Conservation (phyloP, 140 eudicot species). For the Bidens hawaiensis region DNA sequence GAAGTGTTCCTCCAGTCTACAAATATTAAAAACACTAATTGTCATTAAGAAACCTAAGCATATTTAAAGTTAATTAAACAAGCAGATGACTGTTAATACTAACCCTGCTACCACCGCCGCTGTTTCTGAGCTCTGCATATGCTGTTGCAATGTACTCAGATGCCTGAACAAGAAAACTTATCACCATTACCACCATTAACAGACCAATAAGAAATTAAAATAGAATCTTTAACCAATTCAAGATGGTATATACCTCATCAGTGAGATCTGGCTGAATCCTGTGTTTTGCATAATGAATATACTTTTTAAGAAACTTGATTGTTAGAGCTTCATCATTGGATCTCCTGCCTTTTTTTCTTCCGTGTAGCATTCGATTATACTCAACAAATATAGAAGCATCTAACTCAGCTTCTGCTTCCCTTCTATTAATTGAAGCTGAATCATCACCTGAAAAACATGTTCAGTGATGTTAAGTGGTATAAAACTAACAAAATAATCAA, state of each 20-base stretch:
- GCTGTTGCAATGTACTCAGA: conserved; percentile 93
- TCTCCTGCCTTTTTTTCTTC: conserved; percentile 48
- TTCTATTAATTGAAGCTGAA: conserved; percentile 49
- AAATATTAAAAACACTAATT: conserved; percentile 2
- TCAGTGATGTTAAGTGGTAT: conserved; percentile 1
- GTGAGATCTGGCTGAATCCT: conserved; percentile 94
- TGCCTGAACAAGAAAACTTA: conserved; percentile 50
- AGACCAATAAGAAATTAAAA: conserved; percentile 5
- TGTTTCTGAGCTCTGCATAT: conserved; percentile 94
- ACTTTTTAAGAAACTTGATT: conserved; percentile 89
- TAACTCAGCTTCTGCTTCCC: conserved; percentile 65
- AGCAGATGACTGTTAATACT: conserved; percentile 15
- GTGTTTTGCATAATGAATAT: conserved; percentile 89
- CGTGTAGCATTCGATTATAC: conserved; percentile 86
- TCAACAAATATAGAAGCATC: conserved; percentile 75
- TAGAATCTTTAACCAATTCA: not conserved
- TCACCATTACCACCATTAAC: not conserved
- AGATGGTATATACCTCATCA: conserved; percentile 62
- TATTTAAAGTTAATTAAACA: not conserved
- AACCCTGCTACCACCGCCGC: conserved; percentile 75
- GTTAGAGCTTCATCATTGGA: conserved; percentile 70
- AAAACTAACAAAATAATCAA: not conserved
- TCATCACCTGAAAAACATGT: conserved; percentile 45
- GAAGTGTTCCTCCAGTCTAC: conserved; percentile 93
- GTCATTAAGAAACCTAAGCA: not conserved